Conservation (phyloP, 2,329 filamentous ascomycete species). For the Alternaria angustiovoidea region DNA sequence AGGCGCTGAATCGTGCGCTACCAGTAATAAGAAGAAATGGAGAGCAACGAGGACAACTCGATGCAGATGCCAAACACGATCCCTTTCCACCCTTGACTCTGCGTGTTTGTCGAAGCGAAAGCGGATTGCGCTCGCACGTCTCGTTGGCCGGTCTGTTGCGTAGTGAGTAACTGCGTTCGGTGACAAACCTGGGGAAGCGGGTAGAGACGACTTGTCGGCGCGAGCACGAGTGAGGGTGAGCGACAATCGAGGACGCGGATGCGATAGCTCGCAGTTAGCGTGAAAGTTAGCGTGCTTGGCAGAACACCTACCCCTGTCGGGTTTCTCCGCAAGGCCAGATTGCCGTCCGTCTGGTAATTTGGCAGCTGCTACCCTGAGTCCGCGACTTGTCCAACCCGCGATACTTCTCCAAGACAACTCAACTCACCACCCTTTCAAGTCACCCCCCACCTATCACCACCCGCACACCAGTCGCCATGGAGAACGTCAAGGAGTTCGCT, state of each 20-base stretch:
- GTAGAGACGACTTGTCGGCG: slow-evolving; percentile 25
- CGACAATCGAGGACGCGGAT: slow-evolving; percentile 21
- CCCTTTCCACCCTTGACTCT: slow-evolving; percentile 18
- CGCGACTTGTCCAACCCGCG: slow-evolving; percentile 24
- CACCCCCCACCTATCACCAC: slow-evolving; percentile 4
- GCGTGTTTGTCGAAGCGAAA: slow-evolving; percentile 13
- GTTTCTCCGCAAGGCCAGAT: slow-evolving; percentile 40
- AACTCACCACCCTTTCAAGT: background rate
- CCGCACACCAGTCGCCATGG: slow-evolving; percentile 60
- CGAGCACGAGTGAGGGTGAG: slow-evolving; percentile 17
- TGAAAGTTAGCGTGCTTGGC: slow-evolving; percentile 20
- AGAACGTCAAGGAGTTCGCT: slow-evolving; percentile 74
- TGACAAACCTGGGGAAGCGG: slow-evolving; percentile 27
- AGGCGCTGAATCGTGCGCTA: slow-evolving; percentile 30
- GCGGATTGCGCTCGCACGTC: background rate
- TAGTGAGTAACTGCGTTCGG: slow-evolving; percentile 14
- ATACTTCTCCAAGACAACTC: background rate
- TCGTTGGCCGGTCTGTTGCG: slow-evolving; percentile 1
- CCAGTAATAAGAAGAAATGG: slow-evolving; percentile 33
- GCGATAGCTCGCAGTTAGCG: slow-evolving; percentile 21
- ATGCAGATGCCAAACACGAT: slow-evolving; percentile 26
- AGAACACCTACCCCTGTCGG: slow-evolving; percentile 23
- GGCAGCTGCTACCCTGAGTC: slow-evolving; percentile 24
- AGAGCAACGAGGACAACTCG: slow-evolving; percentile 20
- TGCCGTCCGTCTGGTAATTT: slow-evolving; percentile 35